A percentile compares a stretch with the other conserved stretches of the same genome.
Conservation (phyloP, 169 alveolate genomes). For the Plasmodium knowlesi region DNA sequence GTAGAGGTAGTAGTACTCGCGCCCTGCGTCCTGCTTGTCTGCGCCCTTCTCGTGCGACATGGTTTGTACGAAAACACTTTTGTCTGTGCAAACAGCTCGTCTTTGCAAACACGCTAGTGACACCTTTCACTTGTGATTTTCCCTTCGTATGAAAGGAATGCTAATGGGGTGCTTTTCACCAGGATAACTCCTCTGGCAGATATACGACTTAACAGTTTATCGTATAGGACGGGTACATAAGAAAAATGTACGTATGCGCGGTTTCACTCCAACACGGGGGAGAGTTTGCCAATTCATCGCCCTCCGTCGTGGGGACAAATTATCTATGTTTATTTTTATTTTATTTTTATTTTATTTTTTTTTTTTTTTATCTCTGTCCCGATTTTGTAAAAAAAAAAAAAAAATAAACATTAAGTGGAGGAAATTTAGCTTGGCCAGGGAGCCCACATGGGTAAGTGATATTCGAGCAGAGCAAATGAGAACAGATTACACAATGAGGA, state of each 20-base stretch:
- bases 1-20: slow-evolving; percentile 63
- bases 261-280: not conserved
- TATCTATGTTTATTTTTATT: not conserved
- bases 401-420: not conserved
- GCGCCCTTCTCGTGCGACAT: slow-evolving; percentile 30
- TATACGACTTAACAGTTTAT: not conserved
- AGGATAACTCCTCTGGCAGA: not conserved
- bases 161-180: not conserved
- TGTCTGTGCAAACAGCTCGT: no score
- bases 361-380: not conserved
- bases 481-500: not conserved
- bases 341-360: no score
- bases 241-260: not conserved
- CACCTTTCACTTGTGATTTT: not conserved
- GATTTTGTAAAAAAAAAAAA: no score
- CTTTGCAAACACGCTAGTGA: not conserved
- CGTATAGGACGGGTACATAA: not conserved
- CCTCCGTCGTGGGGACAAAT: not conserved
- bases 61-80: not conserved
- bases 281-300: not conserved
- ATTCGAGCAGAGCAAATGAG: not conserved
- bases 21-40: not conserved
- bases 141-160: not conserved
- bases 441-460: not conserved
- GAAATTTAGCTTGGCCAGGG: not conserved